phyloP scores from a whole-genome alignment of 1,284 basidiomycete species.

The Ganoderma sinense region DNA sequence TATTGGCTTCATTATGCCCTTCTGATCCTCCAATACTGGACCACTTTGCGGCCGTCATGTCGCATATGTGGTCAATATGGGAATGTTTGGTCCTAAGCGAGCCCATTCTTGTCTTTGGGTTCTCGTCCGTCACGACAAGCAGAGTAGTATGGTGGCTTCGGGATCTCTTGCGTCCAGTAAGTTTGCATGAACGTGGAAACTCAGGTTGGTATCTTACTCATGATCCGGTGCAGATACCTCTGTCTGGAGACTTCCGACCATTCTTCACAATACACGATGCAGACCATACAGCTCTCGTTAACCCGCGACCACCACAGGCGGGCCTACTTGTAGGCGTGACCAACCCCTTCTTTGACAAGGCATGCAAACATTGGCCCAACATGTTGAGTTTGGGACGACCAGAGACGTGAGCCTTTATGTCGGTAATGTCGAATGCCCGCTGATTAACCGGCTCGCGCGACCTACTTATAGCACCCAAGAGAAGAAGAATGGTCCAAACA shows the following conservation, averaged over 20 bases:
- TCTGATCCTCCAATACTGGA: constrained; percentile 74
- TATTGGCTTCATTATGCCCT: constrained; percentile 81
- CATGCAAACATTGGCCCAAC: constrained; percentile 94
- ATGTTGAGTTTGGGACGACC: constrained; percentile 71
- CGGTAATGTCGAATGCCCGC: too few relatives aligned
- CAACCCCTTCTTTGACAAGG: constrained; percentile 92
- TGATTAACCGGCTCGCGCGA: not conserved
- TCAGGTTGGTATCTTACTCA: not conserved
- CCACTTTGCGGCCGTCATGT: constrained; percentile 78
- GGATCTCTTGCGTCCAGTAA: constrained; percentile 86
- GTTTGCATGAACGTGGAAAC: constrained; percentile 31
- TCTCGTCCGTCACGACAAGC: constrained; percentile 83
- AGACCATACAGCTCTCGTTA: constrained; percentile 81
- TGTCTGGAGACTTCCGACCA: constrained; percentile 88
- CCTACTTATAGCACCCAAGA: constrained; percentile 8
- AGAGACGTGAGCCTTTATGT: constrained; percentile 45
- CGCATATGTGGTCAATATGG: constrained; percentile 93
- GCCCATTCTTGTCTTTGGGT: constrained; percentile 87
- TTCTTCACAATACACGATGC: constrained; percentile 97
- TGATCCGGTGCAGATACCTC: constrained; percentile 67
- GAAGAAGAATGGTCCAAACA: constrained; percentile 18
- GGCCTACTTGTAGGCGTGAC: constrained; percentile 92
- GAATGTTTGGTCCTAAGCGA: constrained; percentile 90
- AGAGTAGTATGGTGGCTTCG: constrained; percentile 92
- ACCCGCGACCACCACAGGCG: constrained; percentile 83